Conservation (phyloP, 768 basidiomycete species). For the Panaeolus papilionaceus region DNA sequence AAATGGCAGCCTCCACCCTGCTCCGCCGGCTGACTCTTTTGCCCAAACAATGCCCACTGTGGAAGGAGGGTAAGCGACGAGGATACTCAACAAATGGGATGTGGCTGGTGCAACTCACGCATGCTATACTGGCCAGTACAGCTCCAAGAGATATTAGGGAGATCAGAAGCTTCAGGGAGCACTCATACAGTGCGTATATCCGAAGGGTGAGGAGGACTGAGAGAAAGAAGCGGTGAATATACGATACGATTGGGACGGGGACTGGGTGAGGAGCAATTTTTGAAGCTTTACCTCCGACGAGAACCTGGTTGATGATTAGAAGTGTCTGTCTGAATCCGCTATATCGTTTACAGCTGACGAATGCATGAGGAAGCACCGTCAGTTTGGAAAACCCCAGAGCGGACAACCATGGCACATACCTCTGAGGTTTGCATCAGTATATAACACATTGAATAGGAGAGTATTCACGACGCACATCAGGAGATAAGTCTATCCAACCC, state of each 20-base stretch:
- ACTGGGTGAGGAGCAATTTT: neutral
- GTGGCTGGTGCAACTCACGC: conserved; percentile 37
- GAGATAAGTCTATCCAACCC: conserved; percentile 34
- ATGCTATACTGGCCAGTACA: conserved; percentile 36
- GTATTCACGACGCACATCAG: conserved; percentile 26
- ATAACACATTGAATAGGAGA: neutral
- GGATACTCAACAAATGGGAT: neutral
- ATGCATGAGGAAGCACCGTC: neutral
- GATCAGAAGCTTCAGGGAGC: conserved; percentile 43
- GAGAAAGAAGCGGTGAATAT: neutral
- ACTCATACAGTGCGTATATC: conserved; percentile 55
- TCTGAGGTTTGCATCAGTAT: conserved; percentile 23
- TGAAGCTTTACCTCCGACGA: conserved; percentile 45
- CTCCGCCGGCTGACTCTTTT: conserved; percentile 35
- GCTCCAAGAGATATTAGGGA: conserved; percentile 40
- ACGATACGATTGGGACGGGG: neutral
- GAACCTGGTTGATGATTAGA: conserved; percentile 49
- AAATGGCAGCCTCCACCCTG: conserved; percentile 41
- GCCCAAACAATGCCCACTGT: conserved; percentile 53
- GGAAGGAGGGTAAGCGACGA: neutral
- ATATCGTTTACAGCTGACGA: conserved; percentile 46
- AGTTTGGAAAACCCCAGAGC: neutral
- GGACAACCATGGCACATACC: conserved; percentile 10
- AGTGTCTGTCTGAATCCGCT: conserved; percentile 47
- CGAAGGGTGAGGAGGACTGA: conserved; percentile 52